Evolutionary conservation across 2,329 filamentous ascomycete genomes (phyloP).

Genomic region (Fusarium algeriense): DNA sequence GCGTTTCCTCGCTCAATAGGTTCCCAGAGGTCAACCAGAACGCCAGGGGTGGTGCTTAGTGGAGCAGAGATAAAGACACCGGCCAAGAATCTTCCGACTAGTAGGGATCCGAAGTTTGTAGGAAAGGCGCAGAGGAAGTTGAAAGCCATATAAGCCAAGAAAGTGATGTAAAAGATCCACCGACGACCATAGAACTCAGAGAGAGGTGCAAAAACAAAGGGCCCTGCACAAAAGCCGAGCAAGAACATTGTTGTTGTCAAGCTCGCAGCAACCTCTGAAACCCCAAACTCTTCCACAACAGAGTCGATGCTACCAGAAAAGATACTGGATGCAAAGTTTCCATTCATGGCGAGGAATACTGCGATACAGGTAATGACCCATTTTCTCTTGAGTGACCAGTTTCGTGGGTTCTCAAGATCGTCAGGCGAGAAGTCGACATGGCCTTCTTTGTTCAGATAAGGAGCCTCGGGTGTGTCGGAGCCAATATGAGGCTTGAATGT

Average conservation of each 20-base stretch:
- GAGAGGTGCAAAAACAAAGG: conserved; percentile 68
- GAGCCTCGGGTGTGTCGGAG: conserved; percentile 40
- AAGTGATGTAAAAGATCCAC: conserved; percentile 65
- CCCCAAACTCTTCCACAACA: conserved; percentile 54
- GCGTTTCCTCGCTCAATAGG: conserved; percentile 64
- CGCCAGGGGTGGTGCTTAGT: conserved; percentile 62
- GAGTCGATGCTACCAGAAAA: conserved; percentile 51
- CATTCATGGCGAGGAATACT: conserved; percentile 65
- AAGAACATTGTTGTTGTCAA: conserved; percentile 67
- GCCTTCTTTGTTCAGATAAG: conserved; percentile 62
- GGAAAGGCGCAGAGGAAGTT: conserved; percentile 67
- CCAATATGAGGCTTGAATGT: conserved; percentile 10
- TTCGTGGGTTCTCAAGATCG: conserved; percentile 64
- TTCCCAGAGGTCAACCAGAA: conserved; percentile 67
- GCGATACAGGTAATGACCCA: conserved; percentile 57
- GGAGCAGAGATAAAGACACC: conserved; percentile 67
- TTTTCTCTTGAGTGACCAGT: conserved; percentile 59
- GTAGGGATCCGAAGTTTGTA: conserved; percentile 63
- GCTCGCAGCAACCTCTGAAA: conserved; percentile 61
- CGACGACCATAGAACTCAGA: conserved; percentile 69
- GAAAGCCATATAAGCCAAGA: conserved; percentile 63
- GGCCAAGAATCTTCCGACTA: conserved; percentile 67
- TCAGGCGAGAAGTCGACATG: conserved; percentile 63
- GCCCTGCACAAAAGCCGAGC: conserved; percentile 68
- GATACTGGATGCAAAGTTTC: conserved; percentile 61